Evolutionary conservation across 2,329 filamentous ascomycete genomes (phyloP).

Genomic region (Aspergillus sp.): DNA sequence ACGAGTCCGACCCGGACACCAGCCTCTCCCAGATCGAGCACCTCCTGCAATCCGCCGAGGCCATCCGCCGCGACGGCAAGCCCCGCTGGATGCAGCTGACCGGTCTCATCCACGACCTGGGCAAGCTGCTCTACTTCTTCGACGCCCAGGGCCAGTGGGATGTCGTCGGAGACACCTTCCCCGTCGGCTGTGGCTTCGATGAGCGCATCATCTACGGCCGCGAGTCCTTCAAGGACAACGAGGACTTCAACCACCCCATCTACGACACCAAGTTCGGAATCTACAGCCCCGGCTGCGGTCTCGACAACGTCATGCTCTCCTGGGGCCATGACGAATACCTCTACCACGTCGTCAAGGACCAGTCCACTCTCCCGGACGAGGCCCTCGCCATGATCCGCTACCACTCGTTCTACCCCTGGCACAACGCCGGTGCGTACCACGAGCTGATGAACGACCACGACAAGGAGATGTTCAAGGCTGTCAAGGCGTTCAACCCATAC

Average conservation of each 20-base stretch:
- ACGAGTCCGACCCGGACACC: conserved; percentile 89
- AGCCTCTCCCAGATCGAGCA: conserved; percentile 86
- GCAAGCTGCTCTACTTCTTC: conserved; percentile 55
- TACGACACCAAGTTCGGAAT: conserved; percentile 79
- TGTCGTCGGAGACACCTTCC: conserved; percentile 69
- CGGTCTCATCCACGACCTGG: conserved; percentile 51
- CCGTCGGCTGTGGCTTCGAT: conserved; percentile 56
- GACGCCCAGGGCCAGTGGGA: conserved; percentile 89
- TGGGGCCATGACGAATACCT: conserved; percentile 66
- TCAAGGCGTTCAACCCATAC: conserved; percentile 86
- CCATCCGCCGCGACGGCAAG: conserved; percentile 73
- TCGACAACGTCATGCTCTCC: conserved; percentile 85
- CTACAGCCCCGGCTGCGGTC: conserved; percentile 74
- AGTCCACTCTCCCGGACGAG: conserved; percentile 76
- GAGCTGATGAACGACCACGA: conserved; percentile 86
- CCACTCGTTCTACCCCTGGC: conserved; percentile 93
- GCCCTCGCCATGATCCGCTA: conserved; percentile 91
- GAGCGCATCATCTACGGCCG: conserved; percentile 77
- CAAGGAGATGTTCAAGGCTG: conserved; percentile 74
- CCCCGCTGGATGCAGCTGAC: conserved; percentile 53
- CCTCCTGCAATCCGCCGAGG: conserved; percentile 83
- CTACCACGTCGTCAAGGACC: conserved; percentile 83
- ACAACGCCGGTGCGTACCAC: conserved; percentile 75
- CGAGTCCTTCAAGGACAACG: conserved; percentile 72
- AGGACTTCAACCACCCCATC: conserved; percentile 69